Base-by-base conservation (phyloP, 2,329 filamentous ascomycete genomes). In the Neonectria neomacrospora region DNA sequence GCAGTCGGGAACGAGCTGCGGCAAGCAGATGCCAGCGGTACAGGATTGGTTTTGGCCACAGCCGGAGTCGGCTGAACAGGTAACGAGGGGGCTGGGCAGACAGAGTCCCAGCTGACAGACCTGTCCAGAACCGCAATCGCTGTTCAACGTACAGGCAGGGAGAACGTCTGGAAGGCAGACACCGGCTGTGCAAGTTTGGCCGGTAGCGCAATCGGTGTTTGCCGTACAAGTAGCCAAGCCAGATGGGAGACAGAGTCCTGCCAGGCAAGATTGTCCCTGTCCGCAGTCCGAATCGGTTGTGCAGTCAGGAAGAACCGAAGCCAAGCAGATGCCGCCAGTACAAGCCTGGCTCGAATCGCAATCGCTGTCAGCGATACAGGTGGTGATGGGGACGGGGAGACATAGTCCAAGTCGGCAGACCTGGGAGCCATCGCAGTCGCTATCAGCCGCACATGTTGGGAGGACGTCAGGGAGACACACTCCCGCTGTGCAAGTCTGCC, bases 1-100 rank as follows among this genome's bases (percentile, higher is more conserved):
- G 6, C 60, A 63, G 9, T 11, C 3, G 1, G 54, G 48, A 42
- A 58, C 34, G 7, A 58, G 26, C 5, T 28, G 53, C 1, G 54
- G 47, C 23, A 58, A 20, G 14, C 60, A 63, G 20, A 58, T 48
- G 11, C 60, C 60, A 26, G 45, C 54, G 2, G 54, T 63, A 34
- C 60, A 63, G 34, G 48, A 18, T 20, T 58, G 23, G 1, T n/a
- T 37, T 2, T 57, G 47, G 7, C 14, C 26, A 9, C 60, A 63
- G 11, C 58, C 45, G 10, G 28, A 12, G 11, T 63, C 42, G 16
- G 41, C 22, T 1, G 48, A 20, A 16, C 60, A 63, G 6, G 42
- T 20, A 5, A 4, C 16, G 4, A 63, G 11, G 3, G 18, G 12
- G 3, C 37, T n/a, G 5, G 60, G 60, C 2, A 63, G n/a, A 32